Evolutionary conservation across 2,329 filamentous ascomycete species (phyloP), one percentile per base, ranked within the genome.

Genomic region (Fusarium sp.): DNA sequence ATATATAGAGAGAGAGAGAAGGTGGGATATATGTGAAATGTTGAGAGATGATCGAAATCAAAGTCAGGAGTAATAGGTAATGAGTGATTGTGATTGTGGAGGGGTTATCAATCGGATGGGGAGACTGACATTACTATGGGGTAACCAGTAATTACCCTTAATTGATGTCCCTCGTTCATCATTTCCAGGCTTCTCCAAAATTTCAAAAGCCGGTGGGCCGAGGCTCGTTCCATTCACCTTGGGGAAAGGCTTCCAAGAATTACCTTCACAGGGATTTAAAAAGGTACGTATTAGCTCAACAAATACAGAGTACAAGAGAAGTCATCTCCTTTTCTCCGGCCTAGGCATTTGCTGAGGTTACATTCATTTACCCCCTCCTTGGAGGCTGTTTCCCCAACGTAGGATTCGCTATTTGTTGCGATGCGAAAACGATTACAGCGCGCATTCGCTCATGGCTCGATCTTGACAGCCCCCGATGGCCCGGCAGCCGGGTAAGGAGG

Each of bases 181-280:
- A 47, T 50, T 45, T 53, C 43, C 51, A 56, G 23, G 15, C 40
- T 55, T 53, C 47, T 49, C 56, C 52, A 53, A 56, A 70, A 36
- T n/a, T 36, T 36, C n/a, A 24, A 36, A 34, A 46, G 68, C 71
- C 71, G 71, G 62, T 73, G 66, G 68, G 53, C 72, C 72, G 72
- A 74, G 72, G 72, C 63, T 66, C 52, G 9, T 19, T 49, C 17
- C 30, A 24, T 39, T 39, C 38, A 26, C 44, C 46, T 28, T 60
- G 60, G 61, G 64, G 51, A 65, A 65, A 65, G 40, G 34, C 34
- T 58, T 42, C 59, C 38, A 64, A 44, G 15, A 26, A 47, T n/a
- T n/a, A n/a, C n/a, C n/a, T n/a, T n/a, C n/a, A 23, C 30, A 28
- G 20, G 34, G 49, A n/a, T n/a, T n/a, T 50, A 34, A n/a, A 34